Evolutionary conservation across 2,329 filamentous ascomycete genomes (phyloP), one percentile per base, ranked within the genome.

Genomic region (Albifimbria verrucaria): DNA sequence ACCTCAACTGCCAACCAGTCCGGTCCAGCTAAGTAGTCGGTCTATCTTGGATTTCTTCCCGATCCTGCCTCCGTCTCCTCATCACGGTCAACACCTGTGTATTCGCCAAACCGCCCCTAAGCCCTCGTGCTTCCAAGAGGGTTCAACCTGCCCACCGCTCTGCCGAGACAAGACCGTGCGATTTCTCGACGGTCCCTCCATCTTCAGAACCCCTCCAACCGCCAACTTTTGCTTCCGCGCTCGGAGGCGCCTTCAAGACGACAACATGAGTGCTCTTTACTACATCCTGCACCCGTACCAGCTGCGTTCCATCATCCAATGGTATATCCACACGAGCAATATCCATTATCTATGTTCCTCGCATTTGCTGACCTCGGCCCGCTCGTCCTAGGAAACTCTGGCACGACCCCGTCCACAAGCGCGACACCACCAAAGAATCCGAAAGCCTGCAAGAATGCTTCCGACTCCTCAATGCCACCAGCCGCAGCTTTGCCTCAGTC

Each of bases 401-500:
- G 92, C 94, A 97, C 76, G 91, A 96, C 59, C 88, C 94, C 12
- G 91, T 96, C 20, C 91, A 97, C 77, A 83, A 81, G 68, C 90
- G 93, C 67, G 82, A 96, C 66, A 80, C 83, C 58, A 77, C 79
- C 56, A 89, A 89, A 61, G 94, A 97, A 73, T 79, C 85, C 24
- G 76, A 80, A 51, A 87, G 87, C 17, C 81, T 95, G 56, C 83
- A 84, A 70, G 80, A 85, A 78, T 97, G 94, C 78, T 97, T 96
- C 77, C 77, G 89, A 59, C 90, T 89, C 71, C 84, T 99, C 59
- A 80, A 93, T 64, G 61, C 88, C 77, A 99, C 94, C 50, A 97
- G 92, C 69, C 89, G 94, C 55, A 97, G 92, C 70, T 99, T 99
- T 72, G 80, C 88, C 50, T 81, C 91, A 46, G 94, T 99, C 68